Percentiles rank a stretch among this genome's conserved stretches.
These are phyloP conservation scores for Gossypium trilobum DNA, from an alignment of 441 rosid species.

Conservation along the genomic window DNA sequence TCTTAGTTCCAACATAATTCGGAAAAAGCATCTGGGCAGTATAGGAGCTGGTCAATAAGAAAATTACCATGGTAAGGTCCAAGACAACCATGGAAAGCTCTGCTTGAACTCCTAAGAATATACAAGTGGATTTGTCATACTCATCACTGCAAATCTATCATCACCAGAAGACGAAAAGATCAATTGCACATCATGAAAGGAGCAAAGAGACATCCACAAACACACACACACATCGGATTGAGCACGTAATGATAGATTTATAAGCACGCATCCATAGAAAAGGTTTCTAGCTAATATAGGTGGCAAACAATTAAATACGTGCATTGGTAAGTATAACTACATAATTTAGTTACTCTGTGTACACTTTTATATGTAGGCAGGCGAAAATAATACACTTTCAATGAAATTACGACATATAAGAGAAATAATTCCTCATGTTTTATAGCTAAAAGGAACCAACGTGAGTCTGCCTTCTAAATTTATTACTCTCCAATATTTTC, in stretches of 20 bases:
- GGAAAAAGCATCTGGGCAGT: neutral
- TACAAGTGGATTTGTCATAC: constrained; percentile 65
- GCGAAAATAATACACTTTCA: neutral
- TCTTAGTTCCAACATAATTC: neutral
- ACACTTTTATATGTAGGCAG: neutral
- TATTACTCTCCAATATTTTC: neutral
- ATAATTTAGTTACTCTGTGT: neutral
- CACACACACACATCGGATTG: neutral
- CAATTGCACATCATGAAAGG: neutral
- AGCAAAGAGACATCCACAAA: neutral
- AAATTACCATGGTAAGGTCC: constrained; percentile 77
- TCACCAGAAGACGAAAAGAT: neutral
- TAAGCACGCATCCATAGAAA: neutral
- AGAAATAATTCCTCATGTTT: neutral
- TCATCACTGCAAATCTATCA: constrained; percentile 17
- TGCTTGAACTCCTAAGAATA: constrained; percentile 77
- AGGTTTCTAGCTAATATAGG: neutral
- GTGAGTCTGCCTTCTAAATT: neutral
- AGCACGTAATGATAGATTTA: neutral
- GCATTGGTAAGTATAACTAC: neutral
- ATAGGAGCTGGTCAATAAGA: constrained; percentile 11
- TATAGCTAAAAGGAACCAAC: neutral
- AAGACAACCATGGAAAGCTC: constrained; percentile 61
- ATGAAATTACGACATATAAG: neutral
- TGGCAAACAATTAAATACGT: neutral